These are phyloP conservation scores for Durotheca rogersii DNA, from an alignment of 495 filamentous ascomycete species.

Conservation along the genomic window DNA sequence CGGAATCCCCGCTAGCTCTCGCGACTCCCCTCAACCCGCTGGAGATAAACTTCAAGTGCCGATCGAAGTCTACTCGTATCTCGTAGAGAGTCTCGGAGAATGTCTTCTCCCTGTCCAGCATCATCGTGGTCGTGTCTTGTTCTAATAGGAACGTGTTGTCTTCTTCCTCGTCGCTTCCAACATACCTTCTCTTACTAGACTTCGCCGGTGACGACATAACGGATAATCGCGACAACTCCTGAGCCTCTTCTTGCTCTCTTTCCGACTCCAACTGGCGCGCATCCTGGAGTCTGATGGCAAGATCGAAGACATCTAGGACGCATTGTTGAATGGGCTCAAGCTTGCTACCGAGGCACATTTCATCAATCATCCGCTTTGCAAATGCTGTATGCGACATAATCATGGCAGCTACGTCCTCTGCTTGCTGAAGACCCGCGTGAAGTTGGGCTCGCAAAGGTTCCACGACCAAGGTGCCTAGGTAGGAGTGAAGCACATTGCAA, in stretches of 20 bases:
- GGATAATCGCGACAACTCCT: conserved; percentile 40
- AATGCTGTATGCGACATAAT: conserved; percentile 65
- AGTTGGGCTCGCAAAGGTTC: conserved; percentile 57
- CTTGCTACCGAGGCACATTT: conserved; percentile 65
- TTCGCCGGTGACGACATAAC: conserved; percentile 29
- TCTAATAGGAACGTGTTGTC: conserved; percentile 38
- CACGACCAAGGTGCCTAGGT: conserved; percentile 73
- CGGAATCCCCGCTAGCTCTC: conserved; percentile 55
- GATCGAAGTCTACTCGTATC: conserved; percentile 51
- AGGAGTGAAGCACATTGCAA: conserved; percentile 67
- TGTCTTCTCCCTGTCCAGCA: conserved; percentile 37
- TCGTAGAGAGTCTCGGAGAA: conserved; percentile 44
- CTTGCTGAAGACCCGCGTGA: conserved; percentile 51
- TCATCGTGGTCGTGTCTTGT: conserved; percentile 28
- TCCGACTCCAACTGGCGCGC: conserved; percentile 44
- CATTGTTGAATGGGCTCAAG: conserved; percentile 64
- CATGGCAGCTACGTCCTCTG: conserved; percentile 82
- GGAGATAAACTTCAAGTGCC: conserved; percentile 54
- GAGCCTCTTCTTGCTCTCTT: conserved; percentile 41
- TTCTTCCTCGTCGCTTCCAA: conserved; percentile 43
- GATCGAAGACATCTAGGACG: conserved; percentile 64
- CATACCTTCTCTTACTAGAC: conserved; percentile 26
- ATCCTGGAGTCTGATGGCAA: conserved; percentile 53
- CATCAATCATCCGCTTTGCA: conserved; percentile 59
- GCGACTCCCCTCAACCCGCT: conserved; percentile 58